These are phyloP conservation scores for Mycocalia duriaeana DNA, from an alignment of 1,284 basidiomycete genomes.

Conservation along the genomic window DNA sequence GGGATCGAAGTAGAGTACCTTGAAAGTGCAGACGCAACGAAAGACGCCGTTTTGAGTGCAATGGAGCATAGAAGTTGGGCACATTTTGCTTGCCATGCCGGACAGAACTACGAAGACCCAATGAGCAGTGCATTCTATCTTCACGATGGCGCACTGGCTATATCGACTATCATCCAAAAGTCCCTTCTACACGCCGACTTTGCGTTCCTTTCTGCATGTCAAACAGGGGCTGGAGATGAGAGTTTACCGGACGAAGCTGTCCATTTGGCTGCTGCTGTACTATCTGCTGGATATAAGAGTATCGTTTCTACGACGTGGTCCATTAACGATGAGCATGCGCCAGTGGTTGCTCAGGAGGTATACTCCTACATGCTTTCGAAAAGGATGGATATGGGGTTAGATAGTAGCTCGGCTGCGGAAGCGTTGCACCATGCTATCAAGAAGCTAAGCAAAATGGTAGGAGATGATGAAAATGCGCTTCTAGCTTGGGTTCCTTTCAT, in stretches of 20 bases:
- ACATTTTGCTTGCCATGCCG: constrained; percentile 5
- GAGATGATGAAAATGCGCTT: background rate
- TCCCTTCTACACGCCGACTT: constrained; percentile 13
- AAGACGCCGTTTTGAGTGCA: background rate
- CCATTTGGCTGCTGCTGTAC: constrained; percentile 22
- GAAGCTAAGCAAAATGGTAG: background rate
- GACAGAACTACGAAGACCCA: background rate
- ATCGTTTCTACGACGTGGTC: constrained; percentile 25
- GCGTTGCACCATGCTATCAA: background rate
- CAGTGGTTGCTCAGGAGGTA: constrained; percentile 12
- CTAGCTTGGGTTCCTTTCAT: background rate
- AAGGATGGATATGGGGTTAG: too few species aligned
- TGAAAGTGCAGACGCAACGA: background rate
- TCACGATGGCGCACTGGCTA: background rate
- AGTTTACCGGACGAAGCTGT: constrained; percentile 15
- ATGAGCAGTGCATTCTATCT: background rate
- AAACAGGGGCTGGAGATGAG: constrained; percentile 19
- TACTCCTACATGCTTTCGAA: constrained; percentile 10
- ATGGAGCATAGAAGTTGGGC: background rate
- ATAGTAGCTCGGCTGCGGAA: background rate
- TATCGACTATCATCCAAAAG: constrained; percentile 5
- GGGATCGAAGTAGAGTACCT: background rate
- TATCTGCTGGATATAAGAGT: constrained; percentile 19
- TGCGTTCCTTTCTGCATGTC: constrained; percentile 24
- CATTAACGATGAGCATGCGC: constrained; percentile 15